phyloP scores from a whole-genome alignment of 164 flowering plant species.

The Aristolochia contorta region DNA sequence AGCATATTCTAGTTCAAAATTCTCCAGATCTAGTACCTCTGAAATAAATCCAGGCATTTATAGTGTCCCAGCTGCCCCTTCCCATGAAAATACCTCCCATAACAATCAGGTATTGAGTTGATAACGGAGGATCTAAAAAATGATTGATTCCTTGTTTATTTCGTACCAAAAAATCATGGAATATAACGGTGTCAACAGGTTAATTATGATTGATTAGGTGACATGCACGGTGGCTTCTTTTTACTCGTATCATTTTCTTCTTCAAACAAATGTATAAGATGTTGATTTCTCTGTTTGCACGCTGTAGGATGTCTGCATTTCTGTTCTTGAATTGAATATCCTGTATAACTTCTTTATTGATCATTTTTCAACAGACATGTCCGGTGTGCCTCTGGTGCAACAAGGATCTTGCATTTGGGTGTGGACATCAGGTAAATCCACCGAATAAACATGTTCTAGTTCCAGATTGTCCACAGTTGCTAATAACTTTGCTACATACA shows the following conservation, averaged over 20 bases:
- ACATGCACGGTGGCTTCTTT: neutral
- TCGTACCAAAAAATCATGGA: neutral
- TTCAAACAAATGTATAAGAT: neutral
- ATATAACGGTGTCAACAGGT: neutral
- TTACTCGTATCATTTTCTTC: neutral
- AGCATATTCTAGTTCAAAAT: slow-evolving; percentile 4
- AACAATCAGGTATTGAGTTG: slow-evolving; percentile 11
- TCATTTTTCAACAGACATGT: slow-evolving; percentile 42
- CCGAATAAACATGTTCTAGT: neutral
- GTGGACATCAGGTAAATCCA: slow-evolving; percentile 78
- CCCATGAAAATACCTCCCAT: slow-evolving; percentile 4
- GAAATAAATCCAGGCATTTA: slow-evolving; percentile 10
- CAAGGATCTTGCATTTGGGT: slow-evolving; percentile 86
- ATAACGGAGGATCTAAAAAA: no score
- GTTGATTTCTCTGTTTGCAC: neutral
- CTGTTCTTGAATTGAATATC: no score
- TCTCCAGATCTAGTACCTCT: slow-evolving; percentile 10
- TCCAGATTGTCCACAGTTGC: neutral
- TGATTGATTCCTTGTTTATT: no score
- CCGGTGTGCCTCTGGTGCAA: slow-evolving; percentile 54
- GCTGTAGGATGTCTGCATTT: no score
- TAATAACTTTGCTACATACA: neutral
- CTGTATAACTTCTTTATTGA: neutral
- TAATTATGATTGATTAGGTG: neutral
- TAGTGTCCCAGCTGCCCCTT: slow-evolving; percentile 12